Evolutionary conservation across 2,329 filamentous ascomycete genomes (phyloP), one percentile per base, ranked within the genome.

Genomic region (Arthrocladium fulminans): DNA sequence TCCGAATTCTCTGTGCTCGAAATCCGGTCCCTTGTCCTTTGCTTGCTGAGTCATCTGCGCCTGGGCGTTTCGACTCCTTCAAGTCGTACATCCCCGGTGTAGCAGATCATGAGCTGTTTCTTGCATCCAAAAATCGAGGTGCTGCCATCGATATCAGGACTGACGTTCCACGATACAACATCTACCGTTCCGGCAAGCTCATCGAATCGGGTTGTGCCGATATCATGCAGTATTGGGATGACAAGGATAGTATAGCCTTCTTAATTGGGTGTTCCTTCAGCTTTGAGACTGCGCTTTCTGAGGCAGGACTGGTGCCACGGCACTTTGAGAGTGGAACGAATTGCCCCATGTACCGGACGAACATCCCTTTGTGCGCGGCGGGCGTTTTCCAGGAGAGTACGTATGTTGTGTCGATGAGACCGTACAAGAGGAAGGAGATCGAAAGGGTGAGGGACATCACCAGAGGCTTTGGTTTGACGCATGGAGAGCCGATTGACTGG

Each of bases 401-500:
- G 0, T 78, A 73, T 51, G 76, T 83, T 2, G 79, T 83, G 0
- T 81, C 76, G 0, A 83, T 84, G 80, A 67, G 80, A 34, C 71
- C 76, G 1, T 83, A 83, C 59, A 66, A 59, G 20, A 56, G 53
- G 1, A 57, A 65, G 2, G 72, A 79, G 5, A 60, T 84, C 2
- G 70, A 75, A 20, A 60, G 47, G 12, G 76, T 83, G 1, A 65
- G 79, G 10, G 63, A 67, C 3, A 71, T 83, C 24, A 83, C 79
- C 0, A 63, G 76, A 12, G 64, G 65, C 7, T 84, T 75, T 61
- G 61, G 67, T 7, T 64, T 70, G 1, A 81, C 79, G 2, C 80
- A 84, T 56, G 80, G 80, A 2, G 80, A 83, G 64, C 78, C 78
- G 1, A 66, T 84, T 12, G 78, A 75, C 2, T 84, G 78, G 78